phyloP scores from a whole-genome alignment of 2,329 filamentous ascomycete species.

The Pseudocercospora macadamiae region DNA sequence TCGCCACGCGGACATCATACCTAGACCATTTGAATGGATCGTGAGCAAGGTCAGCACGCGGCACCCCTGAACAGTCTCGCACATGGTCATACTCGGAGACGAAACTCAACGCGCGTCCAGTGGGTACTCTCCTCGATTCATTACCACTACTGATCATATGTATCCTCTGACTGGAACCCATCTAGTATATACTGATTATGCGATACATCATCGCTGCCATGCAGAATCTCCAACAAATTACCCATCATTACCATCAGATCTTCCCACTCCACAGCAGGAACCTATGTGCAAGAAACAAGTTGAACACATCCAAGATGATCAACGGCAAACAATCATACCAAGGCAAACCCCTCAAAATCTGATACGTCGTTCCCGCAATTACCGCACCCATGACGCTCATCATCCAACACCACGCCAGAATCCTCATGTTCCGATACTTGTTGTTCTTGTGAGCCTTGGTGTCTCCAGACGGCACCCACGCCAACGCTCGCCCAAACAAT shows the following conservation, averaged over 20 bases:
- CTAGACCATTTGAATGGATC: no score
- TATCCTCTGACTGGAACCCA: background rate
- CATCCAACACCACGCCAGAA: conserved; percentile 46
- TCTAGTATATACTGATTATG: background rate
- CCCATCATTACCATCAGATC: conserved; percentile 6
- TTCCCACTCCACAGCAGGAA: conserved; percentile 41
- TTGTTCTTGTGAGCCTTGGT: conserved; percentile 46
- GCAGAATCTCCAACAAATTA: background rate
- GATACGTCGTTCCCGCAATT: conserved; percentile 41
- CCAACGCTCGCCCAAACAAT: conserved; percentile 44
- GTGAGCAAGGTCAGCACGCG: no score
- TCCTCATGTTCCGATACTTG: conserved; percentile 50
- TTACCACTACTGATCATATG: background rate
- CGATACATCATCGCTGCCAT: background rate
- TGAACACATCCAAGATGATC: conserved; percentile 45
- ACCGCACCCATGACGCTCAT: conserved; percentile 40
- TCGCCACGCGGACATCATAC: no score
- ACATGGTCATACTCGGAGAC: no score
- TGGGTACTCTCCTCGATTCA: no score
- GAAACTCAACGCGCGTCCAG: no score
- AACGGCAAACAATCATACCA: conserved; percentile 48
- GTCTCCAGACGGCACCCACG: conserved; percentile 47
- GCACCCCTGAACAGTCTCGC: no score
- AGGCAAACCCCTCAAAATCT: conserved; percentile 39
- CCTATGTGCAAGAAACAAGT: conserved; percentile 45